Conservation (phyloP, 1,139 yeast species). For the Saccharomycopsis phalli region DNA sequence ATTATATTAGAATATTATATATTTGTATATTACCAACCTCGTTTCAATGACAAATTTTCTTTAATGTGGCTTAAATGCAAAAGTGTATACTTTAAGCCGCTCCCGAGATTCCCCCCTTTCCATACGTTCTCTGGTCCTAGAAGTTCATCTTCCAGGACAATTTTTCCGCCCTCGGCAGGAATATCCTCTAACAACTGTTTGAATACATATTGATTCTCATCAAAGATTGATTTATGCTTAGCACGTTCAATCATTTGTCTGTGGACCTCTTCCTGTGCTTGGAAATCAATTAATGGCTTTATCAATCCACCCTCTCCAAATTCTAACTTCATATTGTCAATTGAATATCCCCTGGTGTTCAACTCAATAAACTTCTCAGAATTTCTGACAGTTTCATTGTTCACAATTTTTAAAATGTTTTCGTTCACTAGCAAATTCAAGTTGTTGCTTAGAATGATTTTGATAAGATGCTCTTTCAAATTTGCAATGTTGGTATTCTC, state of each 20-base stretch:
- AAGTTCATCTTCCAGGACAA: conserved; percentile 27
- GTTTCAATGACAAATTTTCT: not conserved
- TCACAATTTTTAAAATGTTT: conserved; percentile 53
- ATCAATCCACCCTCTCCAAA: conserved; percentile 15
- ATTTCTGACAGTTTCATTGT: conserved; percentile 44
- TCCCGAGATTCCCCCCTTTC: conserved; percentile 24
- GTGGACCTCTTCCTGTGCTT: conserved; percentile 20
- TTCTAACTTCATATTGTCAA: conserved; percentile 26
- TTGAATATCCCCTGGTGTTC: conserved; percentile 37
- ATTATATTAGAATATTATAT: not conserved
- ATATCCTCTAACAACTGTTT: conserved; percentile 17
- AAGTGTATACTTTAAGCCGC: conserved; percentile 23
- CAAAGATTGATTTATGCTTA: conserved; percentile 17
- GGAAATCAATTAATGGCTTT: conserved; percentile 8
- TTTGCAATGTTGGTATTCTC: conserved; percentile 54
- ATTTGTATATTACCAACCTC: conserved; percentile 6
- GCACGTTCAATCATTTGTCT: conserved; percentile 19
- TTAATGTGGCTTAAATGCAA: conserved; percentile 29
- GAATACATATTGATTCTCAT: conserved; percentile 21
- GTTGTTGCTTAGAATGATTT: conserved; percentile 59
- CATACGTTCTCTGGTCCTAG: conserved; percentile 25
- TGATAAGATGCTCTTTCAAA: conserved; percentile 49
- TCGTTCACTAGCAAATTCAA: conserved; percentile 49
- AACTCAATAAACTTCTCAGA: conserved; percentile 33
- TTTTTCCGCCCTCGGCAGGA: conserved; percentile 19